Percentiles rank a stretch among this genome's conserved stretches.
Conservation (phyloP, 2,329 filamentous ascomycete genomes). For the Ceratocystis albifundus region DNA sequence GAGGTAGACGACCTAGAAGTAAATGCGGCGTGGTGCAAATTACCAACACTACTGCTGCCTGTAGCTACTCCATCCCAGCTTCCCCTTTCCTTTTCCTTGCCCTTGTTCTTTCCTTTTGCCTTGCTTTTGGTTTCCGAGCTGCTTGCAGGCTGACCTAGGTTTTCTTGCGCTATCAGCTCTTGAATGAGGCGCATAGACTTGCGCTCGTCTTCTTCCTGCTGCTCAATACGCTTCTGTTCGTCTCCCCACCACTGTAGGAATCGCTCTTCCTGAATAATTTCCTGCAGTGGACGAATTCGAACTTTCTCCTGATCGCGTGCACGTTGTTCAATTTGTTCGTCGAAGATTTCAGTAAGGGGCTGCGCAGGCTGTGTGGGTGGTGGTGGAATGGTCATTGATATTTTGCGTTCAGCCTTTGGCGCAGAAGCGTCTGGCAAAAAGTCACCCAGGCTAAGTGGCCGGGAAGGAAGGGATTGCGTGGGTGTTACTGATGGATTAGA, state of each 20-base stretch:
- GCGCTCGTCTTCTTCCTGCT: conserved; percentile 38
- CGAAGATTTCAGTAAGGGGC: conserved; percentile 79
- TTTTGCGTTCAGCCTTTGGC: conserved; percentile 49
- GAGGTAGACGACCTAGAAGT: neutral
- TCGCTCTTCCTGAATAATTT: conserved; percentile 93
- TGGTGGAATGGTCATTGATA: conserved; percentile 40
- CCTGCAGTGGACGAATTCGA: conserved; percentile 77
- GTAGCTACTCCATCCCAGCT: neutral
- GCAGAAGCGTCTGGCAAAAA: conserved; percentile 26
- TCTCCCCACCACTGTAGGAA: conserved; percentile 96
- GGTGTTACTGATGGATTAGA: neutral
- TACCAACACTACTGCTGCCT: neutral
- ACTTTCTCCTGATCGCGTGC: conserved; percentile 77
- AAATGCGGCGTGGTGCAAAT: neutral
- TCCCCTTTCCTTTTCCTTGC: conserved; percentile 11
- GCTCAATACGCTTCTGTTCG: conserved; percentile 61
- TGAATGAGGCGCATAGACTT: conserved; percentile 18
- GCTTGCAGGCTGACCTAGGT: neutral
- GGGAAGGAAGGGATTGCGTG: conserved; percentile 7
- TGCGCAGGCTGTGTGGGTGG: conserved; percentile 17
- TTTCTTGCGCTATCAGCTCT: conserved; percentile 13
- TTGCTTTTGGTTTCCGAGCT: neutral
- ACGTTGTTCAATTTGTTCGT: conserved; percentile 55
- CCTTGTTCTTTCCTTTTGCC: conserved; percentile 7
- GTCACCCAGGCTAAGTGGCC: conserved; percentile 17